These are phyloP conservation scores for Brettanomyces anomalus DNA, from an alignment of 805 yeast species.

Conservation along the genomic window DNA sequence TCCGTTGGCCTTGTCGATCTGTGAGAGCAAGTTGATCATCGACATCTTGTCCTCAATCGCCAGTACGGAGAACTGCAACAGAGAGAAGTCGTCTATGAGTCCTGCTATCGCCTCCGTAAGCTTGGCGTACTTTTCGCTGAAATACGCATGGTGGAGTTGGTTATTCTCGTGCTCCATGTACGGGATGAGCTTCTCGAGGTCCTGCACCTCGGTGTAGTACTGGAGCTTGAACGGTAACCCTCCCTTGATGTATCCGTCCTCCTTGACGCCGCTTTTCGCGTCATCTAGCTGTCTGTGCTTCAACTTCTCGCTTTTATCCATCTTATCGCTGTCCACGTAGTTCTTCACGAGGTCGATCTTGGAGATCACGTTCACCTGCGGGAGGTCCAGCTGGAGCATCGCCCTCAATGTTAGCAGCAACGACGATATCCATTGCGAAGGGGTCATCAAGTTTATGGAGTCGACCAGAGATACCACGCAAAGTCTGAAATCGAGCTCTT, in stretches of 20 bases:
- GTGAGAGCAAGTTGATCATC: conserved; percentile 73
- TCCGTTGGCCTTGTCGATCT: conserved; percentile 88
- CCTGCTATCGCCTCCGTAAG: conserved; percentile 76
- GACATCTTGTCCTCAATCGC: conserved; percentile 86
- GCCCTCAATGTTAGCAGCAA: conserved; percentile 74
- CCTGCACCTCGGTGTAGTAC: conserved; percentile 89
- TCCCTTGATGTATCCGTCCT: conserved; percentile 35
- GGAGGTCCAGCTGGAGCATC: conserved; percentile 87
- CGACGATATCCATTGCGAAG: conserved; percentile 82
- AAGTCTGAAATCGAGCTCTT: conserved; percentile 57
- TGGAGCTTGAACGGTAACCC: conserved; percentile 74
- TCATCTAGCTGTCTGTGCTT: conserved; percentile 8
- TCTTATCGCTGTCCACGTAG: conserved; percentile 28
- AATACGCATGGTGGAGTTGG: conserved; percentile 49
- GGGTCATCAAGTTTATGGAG: conserved; percentile 69
- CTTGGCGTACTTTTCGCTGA: conserved; percentile 34
- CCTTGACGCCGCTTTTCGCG: conserved; percentile 4
- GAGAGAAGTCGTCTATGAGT: conserved; percentile 74
- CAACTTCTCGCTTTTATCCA: conserved; percentile 12
- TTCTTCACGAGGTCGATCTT: conserved; percentile 75
- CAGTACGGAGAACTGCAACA: conserved; percentile 82
- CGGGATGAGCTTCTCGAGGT: conserved; percentile 60
- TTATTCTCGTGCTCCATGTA: conserved; percentile 64
- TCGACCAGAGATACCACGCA: conserved; percentile 86
- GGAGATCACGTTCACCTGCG: conserved; percentile 87